Evolutionary conservation across 768 basidiomycete species (phyloP).

Genomic region (Tulasnella sp.): DNA sequence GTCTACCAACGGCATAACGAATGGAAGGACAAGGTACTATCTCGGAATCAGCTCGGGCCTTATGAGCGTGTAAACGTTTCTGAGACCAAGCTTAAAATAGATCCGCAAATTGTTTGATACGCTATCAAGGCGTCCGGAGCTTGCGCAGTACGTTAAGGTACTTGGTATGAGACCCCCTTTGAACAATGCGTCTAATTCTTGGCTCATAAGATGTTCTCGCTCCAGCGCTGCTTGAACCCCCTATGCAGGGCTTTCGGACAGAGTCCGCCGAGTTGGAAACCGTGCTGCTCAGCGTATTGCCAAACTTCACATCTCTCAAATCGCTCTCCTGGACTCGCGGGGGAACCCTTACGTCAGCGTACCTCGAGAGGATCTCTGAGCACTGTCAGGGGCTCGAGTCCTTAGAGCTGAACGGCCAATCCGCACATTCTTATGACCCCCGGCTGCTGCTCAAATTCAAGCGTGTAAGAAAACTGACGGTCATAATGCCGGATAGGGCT

Average conservation of each 20-base stretch:
- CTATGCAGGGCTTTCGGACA: slow-evolving; percentile 51
- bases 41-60: background rate
- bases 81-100: slow-evolving; percentile 45
- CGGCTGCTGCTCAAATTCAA: slow-evolving; percentile 54
- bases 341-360: slow-evolving; percentile 64
- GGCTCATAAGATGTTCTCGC: background rate
- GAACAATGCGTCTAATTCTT: background rate
- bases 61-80: background rate
- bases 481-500: slow-evolving; percentile 72
- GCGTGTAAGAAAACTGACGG: slow-evolving; percentile 56
- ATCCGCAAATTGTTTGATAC: slow-evolving; percentile 65
- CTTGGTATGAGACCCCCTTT: slow-evolving; percentile 54
- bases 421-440: slow-evolving; percentile 59
- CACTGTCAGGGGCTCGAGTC: slow-evolving; percentile 52
- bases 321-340: slow-evolving; percentile 81
- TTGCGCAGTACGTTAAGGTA: slow-evolving; percentile 60
- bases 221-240: slow-evolving; percentile 74
- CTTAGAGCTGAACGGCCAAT: slow-evolving; percentile 73
- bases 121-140: slow-evolving; percentile 55
- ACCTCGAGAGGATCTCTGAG: slow-evolving; percentile 57
- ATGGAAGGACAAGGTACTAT: slow-evolving; percentile 60
- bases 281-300: slow-evolving; percentile 55
- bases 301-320: slow-evolving; percentile 63
- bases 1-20: slow-evolving; percentile 75
- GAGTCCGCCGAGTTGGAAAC: slow-evolving; percentile 46